Conservation (phyloP, 345 rosid genomes). For the Rubroshorea leprosula region DNA sequence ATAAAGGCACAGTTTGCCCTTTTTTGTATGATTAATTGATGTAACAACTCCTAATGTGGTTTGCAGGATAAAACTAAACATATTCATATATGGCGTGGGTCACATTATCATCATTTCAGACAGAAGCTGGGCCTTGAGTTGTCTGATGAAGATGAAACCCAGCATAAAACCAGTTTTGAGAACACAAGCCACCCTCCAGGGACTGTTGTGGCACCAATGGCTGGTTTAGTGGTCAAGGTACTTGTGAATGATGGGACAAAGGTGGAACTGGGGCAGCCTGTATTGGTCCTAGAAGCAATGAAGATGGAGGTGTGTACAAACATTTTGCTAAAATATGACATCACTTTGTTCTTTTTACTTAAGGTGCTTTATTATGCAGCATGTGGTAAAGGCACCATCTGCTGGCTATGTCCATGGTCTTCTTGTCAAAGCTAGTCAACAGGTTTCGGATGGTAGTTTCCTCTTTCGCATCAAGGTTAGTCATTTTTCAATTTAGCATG, state of each 20-base stretch:
- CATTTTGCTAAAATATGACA: background rate
- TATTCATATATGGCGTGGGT: constrained; percentile 69
- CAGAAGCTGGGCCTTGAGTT: constrained; percentile 56
- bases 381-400: constrained; percentile 74
- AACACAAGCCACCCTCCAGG: constrained; percentile 54
- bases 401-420: constrained; percentile 69
- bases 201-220: constrained; percentile 81
- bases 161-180: constrained; percentile 47
- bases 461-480: constrained; percentile 75
- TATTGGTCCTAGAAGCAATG: constrained; percentile 89
- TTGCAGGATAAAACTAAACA: constrained; percentile 60
- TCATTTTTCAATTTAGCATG: background rate
- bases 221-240: constrained; percentile 92
- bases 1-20: background rate
- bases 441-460: constrained; percentile 61
- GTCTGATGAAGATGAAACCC: constrained; percentile 51
- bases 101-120: constrained; percentile 57
- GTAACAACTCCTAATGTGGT: constrained; percentile 12
- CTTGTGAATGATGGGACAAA: constrained; percentile 56
- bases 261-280: constrained; percentile 74
- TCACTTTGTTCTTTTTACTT: background rate
- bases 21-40: constrained; percentile 10
- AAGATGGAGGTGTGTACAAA: constrained; percentile 81
- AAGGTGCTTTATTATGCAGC: constrained; percentile 33
- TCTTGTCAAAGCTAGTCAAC: constrained; percentile 61